Base-by-base conservation (phyloP, 768 basidiomycete genomes). In the Suillus bovinus region DNA sequence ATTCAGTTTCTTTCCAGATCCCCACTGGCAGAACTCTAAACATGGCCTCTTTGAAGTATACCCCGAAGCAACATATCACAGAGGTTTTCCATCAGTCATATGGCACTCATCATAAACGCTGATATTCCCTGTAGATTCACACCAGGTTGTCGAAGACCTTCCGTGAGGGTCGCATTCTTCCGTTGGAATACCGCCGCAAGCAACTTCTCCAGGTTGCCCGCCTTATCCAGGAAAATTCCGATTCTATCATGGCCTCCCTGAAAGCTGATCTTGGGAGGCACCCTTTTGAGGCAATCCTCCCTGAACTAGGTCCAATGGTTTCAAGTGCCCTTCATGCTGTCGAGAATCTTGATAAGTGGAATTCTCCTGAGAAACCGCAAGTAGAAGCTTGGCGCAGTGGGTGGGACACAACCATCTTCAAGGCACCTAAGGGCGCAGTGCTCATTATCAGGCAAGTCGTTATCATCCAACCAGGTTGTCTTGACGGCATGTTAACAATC, bases 151-250 rank as follows among this genome's bases (percentile, higher is more conserved):
- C 68, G 16, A 66, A 68, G 41, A 80, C 80, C 8, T 88, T 87
- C 71, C 68, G 70, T 13, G 69, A 77, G 14, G 82, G 84, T 5
- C 71, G 74, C 41, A 79, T 82, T 0, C 74, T 74, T 17, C 73
- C 82, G 5, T 63, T 88, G 39, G 71, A 73, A 59, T 89, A 81
- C 78, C 81, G 89, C 34, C 80, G 81, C 55, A 77, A 81, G 46
- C 89, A 90, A 68, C 78, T 90, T 22, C 76, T 77, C 44, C 84
- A 85, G 68, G 78, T 90, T 39, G 84, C 82, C 24, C 81, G 77
- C 46, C 77, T 88, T 73, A 68, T 81, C 24, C 81, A 87, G 66
- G 85, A 89, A n/a, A 86, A 90, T 71, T 67, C 75, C 7, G 76
- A 82, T 14, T 78, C 73, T 6, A 69, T 88, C 62, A 74, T 76